These are phyloP conservation scores for Vitis cinerea DNA, from an alignment of 164 flowering plant species.

Conservation along the genomic window DNA sequence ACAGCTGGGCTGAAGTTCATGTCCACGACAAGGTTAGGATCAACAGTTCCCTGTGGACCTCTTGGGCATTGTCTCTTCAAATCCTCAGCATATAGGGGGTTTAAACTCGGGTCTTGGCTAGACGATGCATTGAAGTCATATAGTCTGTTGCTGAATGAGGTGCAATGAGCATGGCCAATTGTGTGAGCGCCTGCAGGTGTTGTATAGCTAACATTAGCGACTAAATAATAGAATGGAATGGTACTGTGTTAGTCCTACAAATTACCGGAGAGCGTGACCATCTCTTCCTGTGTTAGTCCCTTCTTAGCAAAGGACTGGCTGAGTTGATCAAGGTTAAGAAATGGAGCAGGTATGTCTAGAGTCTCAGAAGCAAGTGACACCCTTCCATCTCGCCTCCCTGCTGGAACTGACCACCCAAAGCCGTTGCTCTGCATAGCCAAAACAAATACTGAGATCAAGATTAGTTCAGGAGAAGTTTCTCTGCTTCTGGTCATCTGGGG, in stretches of 20 bases:
- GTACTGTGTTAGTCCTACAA: too few species aligned
- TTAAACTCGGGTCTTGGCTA: constrained; percentile 20
- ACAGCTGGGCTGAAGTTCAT: too few species aligned
- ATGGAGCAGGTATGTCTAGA: constrained; percentile 4
- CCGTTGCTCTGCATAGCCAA: not conserved
- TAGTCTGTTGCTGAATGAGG: constrained; percentile 5
- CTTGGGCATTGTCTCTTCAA: constrained; percentile 19
- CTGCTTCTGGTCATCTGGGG: too few species aligned
- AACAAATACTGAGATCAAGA: not conserved
- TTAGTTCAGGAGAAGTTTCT: not conserved
- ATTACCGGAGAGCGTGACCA: constrained; percentile 4
- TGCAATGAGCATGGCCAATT: constrained; percentile 24
- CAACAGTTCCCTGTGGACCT: not conserved
- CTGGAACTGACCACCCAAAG: constrained; percentile 20
- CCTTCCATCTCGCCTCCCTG: constrained; percentile 31
- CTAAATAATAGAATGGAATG: too few species aligned
- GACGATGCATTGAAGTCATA: too few species aligned
- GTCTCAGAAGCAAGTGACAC: constrained; percentile 17
- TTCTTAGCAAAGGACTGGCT: constrained; percentile 19
- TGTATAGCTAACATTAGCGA: too few species aligned
- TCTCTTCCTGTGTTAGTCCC: constrained; percentile 22
- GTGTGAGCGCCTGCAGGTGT: constrained; percentile 25
- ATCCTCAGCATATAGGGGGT: constrained; percentile 14
- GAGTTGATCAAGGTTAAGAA: constrained; percentile 9
- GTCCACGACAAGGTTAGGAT: not conserved